Conservation (phyloP, 1,284 basidiomycete genomes). For the Cerrena zonata region DNA sequence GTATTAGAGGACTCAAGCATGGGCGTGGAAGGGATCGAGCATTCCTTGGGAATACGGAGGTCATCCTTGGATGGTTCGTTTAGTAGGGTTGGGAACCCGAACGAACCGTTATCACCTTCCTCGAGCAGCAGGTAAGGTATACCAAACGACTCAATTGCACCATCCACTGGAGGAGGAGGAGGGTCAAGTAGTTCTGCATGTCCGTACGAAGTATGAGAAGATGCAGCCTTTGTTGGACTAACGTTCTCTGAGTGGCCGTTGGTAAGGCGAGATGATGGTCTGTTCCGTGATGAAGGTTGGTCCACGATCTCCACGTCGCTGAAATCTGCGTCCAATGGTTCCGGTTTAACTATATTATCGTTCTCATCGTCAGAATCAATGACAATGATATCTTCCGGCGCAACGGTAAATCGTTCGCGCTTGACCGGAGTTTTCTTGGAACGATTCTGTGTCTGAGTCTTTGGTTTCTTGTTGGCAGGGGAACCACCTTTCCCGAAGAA, state of each 20-base stretch:
- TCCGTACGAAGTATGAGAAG: background rate
- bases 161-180: background rate
- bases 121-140: background rate
- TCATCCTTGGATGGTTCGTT: background rate
- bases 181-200: background rate
- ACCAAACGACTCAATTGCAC: background rate
- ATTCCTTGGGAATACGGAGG: background rate
- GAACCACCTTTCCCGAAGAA: slow-evolving; percentile 38
- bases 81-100: background rate
- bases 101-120: background rate
- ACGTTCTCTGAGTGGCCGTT: background rate
- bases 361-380: slow-evolving; percentile 54
- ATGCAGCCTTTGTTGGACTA: background rate
- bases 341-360: slow-evolving; percentile 2
- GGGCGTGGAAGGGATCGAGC: background rate
- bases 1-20: background rate
- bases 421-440: slow-evolving; percentile 5
- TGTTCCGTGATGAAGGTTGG: background rate
- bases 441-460: background rate
- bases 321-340: slow-evolving; percentile 6
- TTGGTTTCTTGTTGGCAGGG: slow-evolving; percentile 17
- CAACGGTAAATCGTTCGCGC: background rate
- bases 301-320: slow-evolving; percentile 32
- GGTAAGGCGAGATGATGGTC: background rate
- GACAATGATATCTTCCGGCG: slow-evolving; percentile 38